phyloP scores from a whole-genome alignment of 1,284 basidiomycete species.

The Ceratobasidium sp. region DNA sequence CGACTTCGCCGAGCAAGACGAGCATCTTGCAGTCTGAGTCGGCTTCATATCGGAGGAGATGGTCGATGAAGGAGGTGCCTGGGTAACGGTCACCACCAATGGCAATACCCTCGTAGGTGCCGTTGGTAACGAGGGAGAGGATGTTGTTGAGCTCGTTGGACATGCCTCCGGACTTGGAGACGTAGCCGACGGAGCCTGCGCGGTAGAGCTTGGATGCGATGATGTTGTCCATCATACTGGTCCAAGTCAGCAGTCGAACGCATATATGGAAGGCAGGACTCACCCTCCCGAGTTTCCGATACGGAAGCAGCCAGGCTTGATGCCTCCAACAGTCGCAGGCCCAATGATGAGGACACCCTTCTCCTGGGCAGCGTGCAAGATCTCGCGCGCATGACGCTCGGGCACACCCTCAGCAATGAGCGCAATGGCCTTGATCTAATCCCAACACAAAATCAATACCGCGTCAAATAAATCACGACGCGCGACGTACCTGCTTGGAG shows the following conservation, averaged over 20 bases:
- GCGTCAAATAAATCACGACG: too few relatives aligned
- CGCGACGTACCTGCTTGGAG: constrained; percentile 57
- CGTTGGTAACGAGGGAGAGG: constrained; percentile 95
- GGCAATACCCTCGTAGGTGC: constrained; percentile 99
- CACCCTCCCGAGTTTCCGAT: constrained; percentile 98
- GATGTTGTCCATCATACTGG: constrained; percentile 99
- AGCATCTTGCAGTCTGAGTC: constrained; percentile 99
- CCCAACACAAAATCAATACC: too few relatives aligned
- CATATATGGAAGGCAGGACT: constrained; percentile 49
- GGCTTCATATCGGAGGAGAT: constrained; percentile 95
- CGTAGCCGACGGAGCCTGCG: constrained; percentile 96
- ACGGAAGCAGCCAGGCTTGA: constrained; percentile 99
- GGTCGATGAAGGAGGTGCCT: constrained; percentile 98
- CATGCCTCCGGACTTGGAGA: constrained; percentile 99
- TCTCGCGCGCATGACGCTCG: constrained; percentile 96
- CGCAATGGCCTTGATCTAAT: constrained; percentile 84
- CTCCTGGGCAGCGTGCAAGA: constrained; percentile 87
- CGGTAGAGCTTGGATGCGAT: constrained; percentile 99
- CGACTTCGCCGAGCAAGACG: constrained; percentile 97
- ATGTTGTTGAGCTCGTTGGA: constrained; percentile 99
- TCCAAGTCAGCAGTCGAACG: constrained; percentile 22
- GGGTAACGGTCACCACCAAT: constrained; percentile 99
- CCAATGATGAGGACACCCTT: constrained; percentile 96
- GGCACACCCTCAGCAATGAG: constrained; percentile 99
- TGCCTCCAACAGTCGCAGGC: constrained; percentile 98